Evolutionary conservation across 192 early-diverging fungal genomes (phyloP), one percentile per base, ranked within the genome.

Genomic region (Coemansia sp.): DNA sequence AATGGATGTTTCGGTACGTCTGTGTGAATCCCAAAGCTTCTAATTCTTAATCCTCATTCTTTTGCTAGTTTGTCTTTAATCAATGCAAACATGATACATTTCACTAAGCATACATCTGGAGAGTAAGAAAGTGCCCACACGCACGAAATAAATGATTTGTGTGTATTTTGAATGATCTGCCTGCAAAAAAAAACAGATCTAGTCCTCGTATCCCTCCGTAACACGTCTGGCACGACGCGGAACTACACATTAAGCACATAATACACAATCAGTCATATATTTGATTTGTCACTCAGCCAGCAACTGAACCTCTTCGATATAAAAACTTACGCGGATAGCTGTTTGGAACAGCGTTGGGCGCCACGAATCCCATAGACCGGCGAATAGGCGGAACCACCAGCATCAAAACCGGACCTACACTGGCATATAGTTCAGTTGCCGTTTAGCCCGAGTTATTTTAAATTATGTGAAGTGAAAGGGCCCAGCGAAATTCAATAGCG

Each of bases 301-400:
- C n/a, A n/a, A n/a, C n/a, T n/a, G n/a, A n/a, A n/a, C n/a, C n/a
- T n/a, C n/a, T n/a, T 11, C 1, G 3, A 14, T 23, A 1, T 19
- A 21, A 14, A 9, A 7, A 67, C 71, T 73, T 73, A 73, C 71
- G 69, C 22, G 74, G 74, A 49, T 77, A 77, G 51, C 56, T 56
- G 43, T 66, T 47, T 29, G 74, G 74, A 25, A 71, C 44, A 1
- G 67, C 60, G 6, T 28, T 60, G 2, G 67, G 74, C 7, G 68
- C 46, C 9, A 67, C 56, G 56, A 45, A 77, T 7, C 74, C 74
- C 18, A 63, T 25, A 21, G 50, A 57, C 18, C 62, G 35, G 23
- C 61, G 67, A 42, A 77, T 62, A 19, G 74, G 74, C 9, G 64
- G 67, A 19, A 69, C 73, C 3, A 60, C 49, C 50, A 77, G 30